Evolutionary conservation across 2,329 filamentous ascomycete genomes (phyloP), one percentile per base, ranked within the genome.

Genomic region (Elsinoe fawcettii): DNA sequence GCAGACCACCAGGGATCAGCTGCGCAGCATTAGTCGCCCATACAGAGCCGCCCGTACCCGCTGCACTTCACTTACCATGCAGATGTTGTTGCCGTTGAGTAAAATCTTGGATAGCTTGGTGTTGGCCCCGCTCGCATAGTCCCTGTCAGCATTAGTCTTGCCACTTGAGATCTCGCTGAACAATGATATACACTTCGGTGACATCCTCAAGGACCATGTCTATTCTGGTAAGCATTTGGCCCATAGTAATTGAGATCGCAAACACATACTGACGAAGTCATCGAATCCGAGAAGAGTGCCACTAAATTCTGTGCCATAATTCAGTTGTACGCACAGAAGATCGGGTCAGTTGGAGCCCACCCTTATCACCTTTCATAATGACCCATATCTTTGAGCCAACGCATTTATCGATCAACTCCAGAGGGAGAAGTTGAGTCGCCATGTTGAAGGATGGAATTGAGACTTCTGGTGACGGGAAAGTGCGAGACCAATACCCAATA

Each of bases 201-300:
- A 97, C 93, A 65, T 99, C 90, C 70, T 96, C 91, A 30, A 99
- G 76, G 5, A 99, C 93, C 91, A 99, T 99, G 74, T 99, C 92
- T 97, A 64, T 23, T 23, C 53, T 37, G 61, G 60, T 57, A 39
- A 60, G 54, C 37, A 55, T 51, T 5, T 16, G 16, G 36, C 23
- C 1, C 5, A 32, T 2, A 6, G 12, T 14, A 2, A 2, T 16
- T 11, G 6, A n/a, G 2, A 43, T 5, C 2, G 18, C 11, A 22
- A 30, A 44, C 67, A 96, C 92, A 78, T 80, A 96, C 91, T 99
- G 81, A 99, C 93, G 77, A 97, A 99, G 81, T 99, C 93, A 71
- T 99, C 93, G 67, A 99, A 99, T 2, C 93, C 93, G 57, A 96
- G 82, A 23, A 99, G 80, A 6, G 90, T 96, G 56, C 93, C 93